These are phyloP conservation scores for Kwoniella pini DNA, from an alignment of 768 basidiomycete species.

Conservation along the genomic window DNA sequence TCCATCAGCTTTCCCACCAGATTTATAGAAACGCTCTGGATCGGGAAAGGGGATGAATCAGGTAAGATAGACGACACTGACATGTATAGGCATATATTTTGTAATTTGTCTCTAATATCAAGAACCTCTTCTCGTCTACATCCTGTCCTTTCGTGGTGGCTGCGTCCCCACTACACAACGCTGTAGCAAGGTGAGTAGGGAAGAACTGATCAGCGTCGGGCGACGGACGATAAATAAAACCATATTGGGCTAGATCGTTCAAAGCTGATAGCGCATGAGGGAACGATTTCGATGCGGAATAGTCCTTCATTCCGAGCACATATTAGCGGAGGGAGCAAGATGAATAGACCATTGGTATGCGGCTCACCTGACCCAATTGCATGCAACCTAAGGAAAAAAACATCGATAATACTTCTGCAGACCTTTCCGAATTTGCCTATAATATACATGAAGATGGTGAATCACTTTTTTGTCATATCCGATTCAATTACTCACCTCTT, in stretches of 20 bases:
- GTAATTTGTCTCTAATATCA: slow-evolving; percentile 97
- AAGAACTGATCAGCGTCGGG: slow-evolving; percentile 66
- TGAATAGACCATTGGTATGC: background rate
- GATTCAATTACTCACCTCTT: slow-evolving; percentile 60
- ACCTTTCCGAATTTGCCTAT: slow-evolving; percentile 65
- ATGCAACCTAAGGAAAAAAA: slow-evolving; percentile 96
- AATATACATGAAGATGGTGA: background rate
- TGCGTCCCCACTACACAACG: slow-evolving; percentile 85
- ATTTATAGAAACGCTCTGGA: too few species aligned
- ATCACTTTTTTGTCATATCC: background rate
- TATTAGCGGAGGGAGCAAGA: too few species aligned
- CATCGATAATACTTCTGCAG: slow-evolving; percentile 92
- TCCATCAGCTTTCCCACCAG: too few species aligned
- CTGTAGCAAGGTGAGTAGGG: slow-evolving; percentile 92
- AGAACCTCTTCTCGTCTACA: slow-evolving; percentile 74
- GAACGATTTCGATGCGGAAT: slow-evolving; percentile 77
- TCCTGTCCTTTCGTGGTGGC: slow-evolving; percentile 62
- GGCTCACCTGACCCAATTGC: slow-evolving; percentile 80
- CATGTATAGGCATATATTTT: slow-evolving; percentile 97
- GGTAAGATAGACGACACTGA: slow-evolving; percentile 58
- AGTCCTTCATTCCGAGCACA: slow-evolving; percentile 65
- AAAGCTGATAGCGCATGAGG: slow-evolving; percentile 82
- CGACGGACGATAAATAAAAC: slow-evolving; percentile 81
- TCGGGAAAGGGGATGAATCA: too few species aligned
- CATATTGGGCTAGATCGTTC: slow-evolving; percentile 89